These are phyloP conservation scores for Lenzites betulinus DNA, from an alignment of 768 basidiomycete genomes.

Conservation along the genomic window DNA sequence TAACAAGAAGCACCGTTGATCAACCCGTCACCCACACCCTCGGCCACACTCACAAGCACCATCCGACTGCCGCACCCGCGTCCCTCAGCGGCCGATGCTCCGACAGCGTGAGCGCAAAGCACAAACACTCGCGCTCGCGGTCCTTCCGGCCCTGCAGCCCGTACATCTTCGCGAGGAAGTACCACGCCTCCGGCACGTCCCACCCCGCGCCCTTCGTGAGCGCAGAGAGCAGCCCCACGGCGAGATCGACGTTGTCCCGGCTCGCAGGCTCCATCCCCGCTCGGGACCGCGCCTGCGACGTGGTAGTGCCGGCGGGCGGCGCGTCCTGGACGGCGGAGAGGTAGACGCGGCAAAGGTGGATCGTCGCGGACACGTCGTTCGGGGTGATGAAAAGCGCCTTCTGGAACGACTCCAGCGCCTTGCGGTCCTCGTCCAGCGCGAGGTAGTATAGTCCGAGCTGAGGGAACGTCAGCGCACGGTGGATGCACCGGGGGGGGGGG, in stretches of 20 bases:
- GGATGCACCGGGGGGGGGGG: neutral
- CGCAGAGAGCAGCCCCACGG: slow-evolving; percentile 77
- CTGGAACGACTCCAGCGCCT: slow-evolving; percentile 75
- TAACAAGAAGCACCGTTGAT: neutral
- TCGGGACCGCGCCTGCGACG: no score
- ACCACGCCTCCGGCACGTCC: slow-evolving; percentile 96
- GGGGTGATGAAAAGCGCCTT: slow-evolving; percentile 90
- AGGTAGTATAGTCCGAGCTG: slow-evolving; percentile 78
- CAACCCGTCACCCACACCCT: neutral
- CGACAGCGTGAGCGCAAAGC: slow-evolving; percentile 63
- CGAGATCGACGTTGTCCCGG: slow-evolving; percentile 68
- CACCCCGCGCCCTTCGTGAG: slow-evolving; percentile 81
- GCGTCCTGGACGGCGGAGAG: slow-evolving; percentile 44
- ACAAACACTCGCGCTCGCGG: slow-evolving; percentile 73
- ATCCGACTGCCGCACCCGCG: slow-evolving; percentile 62
- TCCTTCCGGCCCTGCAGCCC: slow-evolving; percentile 72
- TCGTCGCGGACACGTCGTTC: slow-evolving; percentile 72
- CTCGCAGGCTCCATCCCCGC: slow-evolving; percentile 18
- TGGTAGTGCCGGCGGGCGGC: neutral
- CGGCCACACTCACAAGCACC: slow-evolving; percentile 42
- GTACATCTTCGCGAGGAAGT: slow-evolving; percentile 81
- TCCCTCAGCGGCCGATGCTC: slow-evolving; percentile 68
- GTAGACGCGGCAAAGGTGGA: slow-evolving; percentile 79
- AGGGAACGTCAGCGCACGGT: neutral
- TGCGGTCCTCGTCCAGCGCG: slow-evolving; percentile 54